A percentile compares a stretch with the other conserved stretches of the same genome.
Conservation (phyloP, 768 basidiomycete species). For the Harrya chromipes region DNA sequence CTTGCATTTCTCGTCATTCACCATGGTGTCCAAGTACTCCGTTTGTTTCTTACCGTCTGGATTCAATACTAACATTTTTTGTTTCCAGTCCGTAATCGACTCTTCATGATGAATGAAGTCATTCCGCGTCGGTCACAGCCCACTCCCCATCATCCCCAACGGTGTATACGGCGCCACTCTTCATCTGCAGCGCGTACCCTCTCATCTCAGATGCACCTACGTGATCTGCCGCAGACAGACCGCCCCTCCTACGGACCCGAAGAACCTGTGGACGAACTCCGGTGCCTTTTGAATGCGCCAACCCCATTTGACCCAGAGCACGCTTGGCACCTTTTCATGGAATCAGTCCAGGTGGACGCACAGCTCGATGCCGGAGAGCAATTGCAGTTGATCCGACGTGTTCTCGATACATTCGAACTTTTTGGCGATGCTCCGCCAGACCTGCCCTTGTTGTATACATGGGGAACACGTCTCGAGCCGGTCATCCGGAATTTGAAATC, state of each 20-base stretch:
- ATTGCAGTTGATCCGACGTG: constrained; percentile 26
- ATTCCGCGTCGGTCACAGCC: constrained; percentile 24
- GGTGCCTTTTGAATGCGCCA: constrained; percentile 16
- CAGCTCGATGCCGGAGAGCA: constrained; percentile 21
- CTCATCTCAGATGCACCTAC: constrained; percentile 10
- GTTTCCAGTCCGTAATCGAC: constrained; percentile 32
- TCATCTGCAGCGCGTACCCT: constrained; percentile 17
- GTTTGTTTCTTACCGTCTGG: constrained; percentile 1
- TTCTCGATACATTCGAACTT: constrained; percentile 16
- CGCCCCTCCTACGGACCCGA: constrained; percentile 4
- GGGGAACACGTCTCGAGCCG: constrained; percentile 38
- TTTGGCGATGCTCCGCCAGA: constrained; percentile 12
- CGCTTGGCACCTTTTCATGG: constrained; percentile 40
- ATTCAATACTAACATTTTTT: constrained; percentile 6
- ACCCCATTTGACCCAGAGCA: constrained; percentile 34
- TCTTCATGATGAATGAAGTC: constrained; percentile 38
- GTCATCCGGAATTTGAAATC: constrained; percentile 30
- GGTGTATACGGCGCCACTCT: constrained; percentile 23
- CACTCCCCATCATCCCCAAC: constrained; percentile 11
- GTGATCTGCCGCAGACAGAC: constrained; percentile 5
- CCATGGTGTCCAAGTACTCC: constrained; percentile 47
- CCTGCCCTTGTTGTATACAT: constrained; percentile 25
- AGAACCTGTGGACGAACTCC: constrained; percentile 12
- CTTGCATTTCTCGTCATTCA: constrained; percentile 45
- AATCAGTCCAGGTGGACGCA: constrained; percentile 4